phyloP scores from a whole-genome alignment of 176 grass and related monocot species.

The Zoysia pacifica region DNA sequence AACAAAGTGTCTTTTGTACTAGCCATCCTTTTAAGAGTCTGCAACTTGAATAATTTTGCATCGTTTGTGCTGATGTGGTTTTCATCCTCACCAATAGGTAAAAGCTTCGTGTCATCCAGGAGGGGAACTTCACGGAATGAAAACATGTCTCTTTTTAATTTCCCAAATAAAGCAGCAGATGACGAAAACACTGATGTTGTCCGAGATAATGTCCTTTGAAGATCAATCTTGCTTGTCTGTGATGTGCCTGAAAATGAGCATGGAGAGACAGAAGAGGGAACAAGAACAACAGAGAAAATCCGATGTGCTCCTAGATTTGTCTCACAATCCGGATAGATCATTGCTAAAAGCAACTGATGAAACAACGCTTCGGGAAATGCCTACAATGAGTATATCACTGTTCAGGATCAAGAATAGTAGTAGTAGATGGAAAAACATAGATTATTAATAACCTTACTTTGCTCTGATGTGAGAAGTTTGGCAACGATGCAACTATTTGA shows the following conservation, averaged over 20 bases:
- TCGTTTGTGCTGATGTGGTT: conserved; percentile 47
- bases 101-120: conserved; percentile 46
- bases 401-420: conserved; percentile 20
- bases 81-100: conserved; percentile 55
- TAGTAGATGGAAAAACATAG: conserved; percentile 18
- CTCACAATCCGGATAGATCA: conserved; percentile 87
- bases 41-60: conserved; percentile 57
- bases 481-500: conserved; percentile 87
- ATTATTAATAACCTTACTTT: conserved; percentile 60
- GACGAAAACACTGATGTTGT: conserved; percentile 94
- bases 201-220: conserved; percentile 75
- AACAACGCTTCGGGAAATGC: conserved; percentile 92
- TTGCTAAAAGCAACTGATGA: conserved; percentile 87
- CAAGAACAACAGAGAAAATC: conserved; percentile 91
- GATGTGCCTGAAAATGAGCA: conserved; percentile 43
- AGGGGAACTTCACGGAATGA: conserved; percentile 58
- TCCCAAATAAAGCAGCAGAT: conserved; percentile 93
- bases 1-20: conserved; percentile 46
- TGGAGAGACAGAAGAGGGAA: conserved; percentile 88
- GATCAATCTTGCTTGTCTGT: conserved; percentile 42
- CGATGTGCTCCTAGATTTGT: conserved; percentile 77
- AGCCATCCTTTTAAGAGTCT: conserved; percentile 57
- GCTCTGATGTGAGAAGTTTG: conserved; percentile 75
- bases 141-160: conserved; percentile 75
- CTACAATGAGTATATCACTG: conserved; percentile 41